Evolutionary conservation across 2,329 filamentous ascomycete species (phyloP).

Genomic region (Tolypocladium tundrense): DNA sequence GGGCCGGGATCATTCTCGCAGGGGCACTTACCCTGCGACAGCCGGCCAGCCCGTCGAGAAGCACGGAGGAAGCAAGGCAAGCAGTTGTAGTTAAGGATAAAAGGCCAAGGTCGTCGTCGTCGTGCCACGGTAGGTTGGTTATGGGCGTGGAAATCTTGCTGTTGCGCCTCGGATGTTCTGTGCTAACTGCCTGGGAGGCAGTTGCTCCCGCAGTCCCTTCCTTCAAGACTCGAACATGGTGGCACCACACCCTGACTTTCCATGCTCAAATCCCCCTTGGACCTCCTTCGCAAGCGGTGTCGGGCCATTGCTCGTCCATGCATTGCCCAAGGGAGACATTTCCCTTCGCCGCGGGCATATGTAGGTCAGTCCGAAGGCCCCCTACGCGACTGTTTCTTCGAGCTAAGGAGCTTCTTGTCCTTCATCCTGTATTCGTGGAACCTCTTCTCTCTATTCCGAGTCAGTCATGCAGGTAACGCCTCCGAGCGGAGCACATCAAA

Average conservation of each 20-base stretch:
- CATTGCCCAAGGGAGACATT: background rate
- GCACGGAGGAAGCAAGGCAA: background rate
- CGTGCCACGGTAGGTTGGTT: background rate
- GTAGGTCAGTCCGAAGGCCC: constrained; percentile 18
- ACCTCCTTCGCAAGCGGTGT: background rate
- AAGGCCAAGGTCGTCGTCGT: background rate
- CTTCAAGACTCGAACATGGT: background rate
- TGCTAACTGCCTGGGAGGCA: background rate
- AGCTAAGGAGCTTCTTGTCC: constrained; percentile 37
- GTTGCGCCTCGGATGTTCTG: background rate
- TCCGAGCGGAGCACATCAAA: background rate
- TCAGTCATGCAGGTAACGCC: constrained; percentile 2
- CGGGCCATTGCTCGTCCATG: background rate
- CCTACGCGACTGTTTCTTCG: constrained; percentile 38
- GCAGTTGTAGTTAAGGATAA: background rate
- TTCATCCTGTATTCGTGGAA: constrained; percentile 35
- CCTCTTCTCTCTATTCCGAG: constrained; percentile 29
- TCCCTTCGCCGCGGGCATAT: too few relatives aligned
- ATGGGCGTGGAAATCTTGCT: background rate
- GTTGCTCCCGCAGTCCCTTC: background rate
- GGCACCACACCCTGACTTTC: background rate
- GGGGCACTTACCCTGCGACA: background rate
- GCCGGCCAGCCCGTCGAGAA: background rate
- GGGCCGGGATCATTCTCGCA: too few relatives aligned
- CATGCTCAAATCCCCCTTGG: background rate